Evolutionary conservation across 768 basidiomycete genomes (phyloP).

Genomic region (Kwoniella shandongensis): DNA sequence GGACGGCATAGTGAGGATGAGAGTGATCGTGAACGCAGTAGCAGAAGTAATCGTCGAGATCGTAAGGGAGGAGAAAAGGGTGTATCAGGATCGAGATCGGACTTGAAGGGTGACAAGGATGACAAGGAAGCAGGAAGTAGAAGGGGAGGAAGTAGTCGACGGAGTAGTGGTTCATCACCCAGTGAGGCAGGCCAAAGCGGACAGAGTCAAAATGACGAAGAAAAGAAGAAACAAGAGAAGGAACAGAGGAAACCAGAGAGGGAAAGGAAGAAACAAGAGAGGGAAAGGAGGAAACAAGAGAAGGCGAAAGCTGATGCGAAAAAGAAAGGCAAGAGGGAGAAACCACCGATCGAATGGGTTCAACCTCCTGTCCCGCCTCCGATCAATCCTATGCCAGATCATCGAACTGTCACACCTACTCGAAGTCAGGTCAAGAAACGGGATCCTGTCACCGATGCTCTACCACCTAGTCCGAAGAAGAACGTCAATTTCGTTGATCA

Average conservation of each 20-base stretch:
- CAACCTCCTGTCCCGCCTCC: background rate
- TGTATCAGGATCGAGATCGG: too few species aligned
- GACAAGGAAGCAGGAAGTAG: background rate
- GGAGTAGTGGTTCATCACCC: too few species aligned
- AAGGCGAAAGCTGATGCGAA: constrained; percentile 5
- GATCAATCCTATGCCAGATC: constrained; percentile 1
- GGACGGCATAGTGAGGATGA: too few species aligned
- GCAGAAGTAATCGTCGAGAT: too few species aligned
- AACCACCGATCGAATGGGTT: constrained; percentile 2
- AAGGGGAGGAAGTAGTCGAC: background rate
- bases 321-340: background rate
- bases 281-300: background rate
- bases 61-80: too few species aligned
- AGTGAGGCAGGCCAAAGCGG: too few species aligned
- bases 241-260: background rate
- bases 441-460: background rate
- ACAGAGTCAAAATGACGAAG: background rate
- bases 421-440: constrained; percentile 5
- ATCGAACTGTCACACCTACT: constrained; percentile 11
- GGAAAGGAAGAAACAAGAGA: background rate
- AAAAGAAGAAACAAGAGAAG: constrained; percentile 1
- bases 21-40: too few species aligned
- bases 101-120: background rate
- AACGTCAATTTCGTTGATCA: constrained; percentile 2
- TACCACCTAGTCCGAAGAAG: constrained; percentile 13